Percentiles rank a stretch among this genome's conserved stretches.
Conservation (phyloP, 495 filamentous ascomycete genomes). For the Trichodelitschia bisporula region DNA sequence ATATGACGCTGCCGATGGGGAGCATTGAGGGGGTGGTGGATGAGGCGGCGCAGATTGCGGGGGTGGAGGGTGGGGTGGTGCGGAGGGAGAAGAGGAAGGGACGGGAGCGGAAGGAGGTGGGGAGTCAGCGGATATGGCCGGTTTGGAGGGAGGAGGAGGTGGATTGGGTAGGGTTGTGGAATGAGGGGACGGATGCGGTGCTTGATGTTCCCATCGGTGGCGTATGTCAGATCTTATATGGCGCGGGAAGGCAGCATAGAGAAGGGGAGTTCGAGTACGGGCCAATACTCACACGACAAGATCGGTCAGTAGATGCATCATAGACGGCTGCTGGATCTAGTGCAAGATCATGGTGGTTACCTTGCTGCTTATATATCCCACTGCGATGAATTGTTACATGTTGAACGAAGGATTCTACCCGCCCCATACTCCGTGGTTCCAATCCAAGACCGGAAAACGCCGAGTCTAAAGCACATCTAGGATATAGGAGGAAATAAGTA, state of each 20-base stretch:
- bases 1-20: slow-evolving; percentile 57
- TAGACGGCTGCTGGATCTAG: no score
- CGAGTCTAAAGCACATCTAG: no score
- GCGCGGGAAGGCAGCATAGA: slow-evolving; percentile 14
- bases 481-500: no score
- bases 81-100: slow-evolving; percentile 7
- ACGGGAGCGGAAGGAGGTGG: slow-evolving; percentile 10
- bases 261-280: no score
- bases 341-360: no score
- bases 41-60: slow-evolving; percentile 63
- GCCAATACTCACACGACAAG: no score
- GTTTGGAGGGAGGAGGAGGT: slow-evolving; percentile 15
- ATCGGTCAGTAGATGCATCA: no score
- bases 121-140: slow-evolving; percentile 2
- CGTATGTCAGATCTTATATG: slow-evolving; percentile 83
- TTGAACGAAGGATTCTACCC: no score
- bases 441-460: no score
- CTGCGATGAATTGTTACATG: no score
- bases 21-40: slow-evolving; percentile 83
- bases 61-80: slow-evolving; percentile 31
- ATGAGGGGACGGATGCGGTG: slow-evolving; percentile 82
- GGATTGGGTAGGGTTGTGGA: slow-evolving; percentile 68
- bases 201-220: slow-evolving; percentile 93
- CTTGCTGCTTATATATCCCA: no score
- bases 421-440: no score